Conservation (phyloP, 768 basidiomycete species). For the Leucosporidium scottii region DNA sequence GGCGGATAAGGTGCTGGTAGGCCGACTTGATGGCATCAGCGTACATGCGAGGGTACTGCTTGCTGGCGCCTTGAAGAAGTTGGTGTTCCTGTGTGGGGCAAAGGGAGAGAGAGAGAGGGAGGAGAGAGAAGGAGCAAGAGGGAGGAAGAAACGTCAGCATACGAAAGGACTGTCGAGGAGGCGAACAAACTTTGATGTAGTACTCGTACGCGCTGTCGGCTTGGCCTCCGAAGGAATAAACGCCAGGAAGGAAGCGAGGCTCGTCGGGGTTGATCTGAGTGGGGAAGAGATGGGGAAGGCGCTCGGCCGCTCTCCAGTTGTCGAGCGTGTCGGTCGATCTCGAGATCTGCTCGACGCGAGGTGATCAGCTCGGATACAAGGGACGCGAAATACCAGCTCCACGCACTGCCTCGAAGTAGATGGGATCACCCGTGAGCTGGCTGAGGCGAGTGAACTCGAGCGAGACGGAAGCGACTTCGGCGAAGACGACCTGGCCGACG, state of each 20-base stretch:
- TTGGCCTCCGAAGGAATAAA: constrained; percentile 42
- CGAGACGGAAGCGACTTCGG: constrained; percentile 45
- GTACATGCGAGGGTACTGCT: constrained; percentile 43
- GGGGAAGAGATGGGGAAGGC: background rate
- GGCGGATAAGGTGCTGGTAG: constrained; percentile 37
- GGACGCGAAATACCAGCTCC: background rate
- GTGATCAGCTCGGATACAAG: too few species aligned
- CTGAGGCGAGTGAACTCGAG: constrained; percentile 44
- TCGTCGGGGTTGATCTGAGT: background rate
- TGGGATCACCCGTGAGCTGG: constrained; percentile 42
- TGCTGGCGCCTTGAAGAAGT: background rate
- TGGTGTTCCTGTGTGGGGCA: too few species aligned
- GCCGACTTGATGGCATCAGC: constrained; percentile 40
- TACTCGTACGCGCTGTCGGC: constrained; percentile 36
- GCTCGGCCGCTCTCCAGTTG: background rate
- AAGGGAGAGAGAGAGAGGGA: too few species aligned
- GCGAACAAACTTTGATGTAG: constrained; percentile 43
- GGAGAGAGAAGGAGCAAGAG: too few species aligned
- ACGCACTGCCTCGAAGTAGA: constrained; percentile 41
- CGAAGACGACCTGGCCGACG: constrained; percentile 17
- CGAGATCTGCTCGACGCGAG: constrained; percentile 35
- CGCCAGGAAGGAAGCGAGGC: constrained; percentile 32
- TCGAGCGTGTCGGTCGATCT: constrained; percentile 43
- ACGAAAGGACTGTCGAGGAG: too few species aligned
- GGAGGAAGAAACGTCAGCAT: constrained; percentile 1